Evolutionary conservation across 164 flowering plant species (phyloP), one percentile per base, ranked within the genome.

Genomic region (Magnolia changhungtana): DNA sequence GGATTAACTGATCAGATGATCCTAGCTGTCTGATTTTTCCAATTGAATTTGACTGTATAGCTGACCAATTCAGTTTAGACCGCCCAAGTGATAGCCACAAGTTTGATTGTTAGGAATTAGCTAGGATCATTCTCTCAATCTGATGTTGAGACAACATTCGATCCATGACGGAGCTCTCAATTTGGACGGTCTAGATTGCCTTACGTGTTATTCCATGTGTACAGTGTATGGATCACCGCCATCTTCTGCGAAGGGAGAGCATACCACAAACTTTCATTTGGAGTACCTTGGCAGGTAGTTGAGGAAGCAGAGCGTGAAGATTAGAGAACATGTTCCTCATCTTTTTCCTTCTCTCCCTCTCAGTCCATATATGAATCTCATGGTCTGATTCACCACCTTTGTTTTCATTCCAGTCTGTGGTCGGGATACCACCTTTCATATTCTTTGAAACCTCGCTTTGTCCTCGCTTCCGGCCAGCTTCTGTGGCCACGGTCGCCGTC

Each of bases 291-390:
- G 90, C 76, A 82, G 94, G 92, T 51, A 93, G 91, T 1, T 91
- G 90, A 83, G 99, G 98, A 76, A 96, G 90, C 88, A 94, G 86
- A 78, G 91, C 86, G 84, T 94, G 98, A 72, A 96, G 98, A 74
- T 73, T 86, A 29, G 89, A 66, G 71, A 93, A 96, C 97, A 92
- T 90, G 84, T 82, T 84, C 77, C 94, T 92, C 98, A 96, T 96
- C 88, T 86, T 92, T 86, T 93, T 96, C 83, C 98, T 89, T 83
- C 97, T 89, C 24, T 93, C 97, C 80, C 98, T 90, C 80, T 93
- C 97, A 0, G 96, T 92, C 94, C 86, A 88, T 74, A 91, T 93
- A 74, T 93, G 99, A 27, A 85, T 74, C 74, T 88, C 96, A 80
- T 88, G 91, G 45, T 88, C 96, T 1, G 86, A 84, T 66, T 82